These are phyloP conservation scores for Antitrichia curtipendula DNA, from an alignment of 225 moss, liverwort and hornwort genomes.

Conservation along the genomic window DNA sequence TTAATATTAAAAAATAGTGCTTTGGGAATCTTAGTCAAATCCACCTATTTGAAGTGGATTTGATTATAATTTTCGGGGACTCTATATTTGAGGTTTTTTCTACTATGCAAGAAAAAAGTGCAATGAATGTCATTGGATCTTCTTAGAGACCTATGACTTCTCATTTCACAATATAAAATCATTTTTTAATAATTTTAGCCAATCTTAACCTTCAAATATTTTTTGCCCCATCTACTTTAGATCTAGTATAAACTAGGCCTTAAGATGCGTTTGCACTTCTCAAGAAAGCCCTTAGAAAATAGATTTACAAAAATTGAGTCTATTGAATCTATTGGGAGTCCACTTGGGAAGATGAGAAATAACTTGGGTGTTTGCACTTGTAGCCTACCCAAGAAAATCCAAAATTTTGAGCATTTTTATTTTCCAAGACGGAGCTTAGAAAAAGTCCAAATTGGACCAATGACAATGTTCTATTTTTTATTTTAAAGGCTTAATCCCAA, in stretches of 20 bases:
- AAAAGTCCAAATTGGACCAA: no score
- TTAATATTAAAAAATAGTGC: no score
- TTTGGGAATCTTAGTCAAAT: background rate
- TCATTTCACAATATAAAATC: background rate
- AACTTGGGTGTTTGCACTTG: background rate
- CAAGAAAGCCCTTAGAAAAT: no score
- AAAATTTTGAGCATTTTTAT: background rate
- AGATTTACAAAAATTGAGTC: no score
- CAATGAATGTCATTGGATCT: background rate
- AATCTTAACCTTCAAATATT: background rate
- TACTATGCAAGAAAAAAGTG: no score
- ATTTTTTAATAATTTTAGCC: background rate
- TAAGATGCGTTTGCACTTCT: background rate
- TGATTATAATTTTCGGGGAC: rapidly evolving
- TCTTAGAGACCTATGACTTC: background rate
- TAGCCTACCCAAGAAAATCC: rapidly evolving
- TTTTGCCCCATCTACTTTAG: background rate
- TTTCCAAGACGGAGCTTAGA: background rate
- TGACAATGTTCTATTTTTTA: background rate
- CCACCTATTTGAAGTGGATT: background rate
- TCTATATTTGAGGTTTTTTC: no score
- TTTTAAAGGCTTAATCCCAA: background rate
- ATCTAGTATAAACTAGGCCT: rapidly evolving
- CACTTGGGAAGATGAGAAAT: background rate
- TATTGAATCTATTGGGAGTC: background rate